These are phyloP conservation scores for Lentinula edodes DNA, from an alignment of 768 basidiomycete genomes.

Conservation along the genomic window DNA sequence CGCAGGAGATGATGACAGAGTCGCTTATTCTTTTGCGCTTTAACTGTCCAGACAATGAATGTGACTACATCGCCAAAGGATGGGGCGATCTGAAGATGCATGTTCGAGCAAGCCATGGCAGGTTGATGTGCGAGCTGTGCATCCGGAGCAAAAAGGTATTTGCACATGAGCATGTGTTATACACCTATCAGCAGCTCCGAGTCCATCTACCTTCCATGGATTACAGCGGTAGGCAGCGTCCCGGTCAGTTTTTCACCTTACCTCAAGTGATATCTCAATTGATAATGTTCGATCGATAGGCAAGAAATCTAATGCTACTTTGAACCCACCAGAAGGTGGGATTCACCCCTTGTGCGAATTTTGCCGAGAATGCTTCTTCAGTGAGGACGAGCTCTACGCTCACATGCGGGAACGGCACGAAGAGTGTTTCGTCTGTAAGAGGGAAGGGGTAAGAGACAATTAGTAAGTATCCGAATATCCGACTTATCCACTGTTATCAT, in stretches of 20 bases:
- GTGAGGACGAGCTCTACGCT: constrained; percentile 87
- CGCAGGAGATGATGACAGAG: constrained; percentile 91
- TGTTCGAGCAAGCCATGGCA: constrained; percentile 66
- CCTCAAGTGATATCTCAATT: not conserved
- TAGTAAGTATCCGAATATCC: constrained; percentile 52
- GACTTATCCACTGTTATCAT: constrained; percentile 51
- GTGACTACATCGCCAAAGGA: constrained; percentile 77
- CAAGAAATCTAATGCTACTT: constrained; percentile 8
- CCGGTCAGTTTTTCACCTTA: not conserved
- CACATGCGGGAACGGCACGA: constrained; percentile 95
- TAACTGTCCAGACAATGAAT: constrained; percentile 86
- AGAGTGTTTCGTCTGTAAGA: constrained; percentile 93
- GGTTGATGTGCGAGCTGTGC: constrained; percentile 85
- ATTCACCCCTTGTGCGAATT: constrained; percentile 81
- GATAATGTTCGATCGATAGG: not conserved
- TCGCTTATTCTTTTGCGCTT: constrained; percentile 86
- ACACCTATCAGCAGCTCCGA: constrained; percentile 57
- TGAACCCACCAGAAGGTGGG: constrained; percentile 55
- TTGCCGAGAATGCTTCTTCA: constrained; percentile 89
- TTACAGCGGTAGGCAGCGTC: constrained; percentile 15
- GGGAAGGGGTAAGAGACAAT: constrained; percentile 71
- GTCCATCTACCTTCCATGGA: constrained; percentile 74
- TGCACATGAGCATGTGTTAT: constrained; percentile 88
- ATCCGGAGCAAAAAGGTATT: constrained; percentile 90
- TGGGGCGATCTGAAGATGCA: constrained; percentile 92